Evolutionary conservation across 495 filamentous ascomycete genomes (phyloP), one percentile per base, ranked within the genome.

Genomic region (Aspergillus avenaceus): DNA sequence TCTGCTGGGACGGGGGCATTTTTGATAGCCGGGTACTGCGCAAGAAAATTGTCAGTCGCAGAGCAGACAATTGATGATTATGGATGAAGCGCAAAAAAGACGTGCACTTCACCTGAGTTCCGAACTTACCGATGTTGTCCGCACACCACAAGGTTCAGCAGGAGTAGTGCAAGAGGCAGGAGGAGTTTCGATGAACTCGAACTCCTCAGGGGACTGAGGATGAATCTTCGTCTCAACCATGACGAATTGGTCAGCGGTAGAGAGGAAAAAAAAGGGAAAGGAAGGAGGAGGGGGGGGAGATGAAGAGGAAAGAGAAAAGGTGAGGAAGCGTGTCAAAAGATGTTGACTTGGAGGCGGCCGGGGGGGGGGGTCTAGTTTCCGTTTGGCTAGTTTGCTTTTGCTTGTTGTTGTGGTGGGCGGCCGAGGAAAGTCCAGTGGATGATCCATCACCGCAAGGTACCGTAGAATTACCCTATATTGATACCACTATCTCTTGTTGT

Each of bases 171-270:
- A 73, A 24, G 66, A 66, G 50, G 79, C 82, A 40, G 77, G 65
- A 50, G 84, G 84, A 50, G 83, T 87, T 54, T 81, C 69, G 46
- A 85, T 80, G 66, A 81, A 85, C 66, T 85, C 83, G 65, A 85
- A 83, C 62, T 84, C 80, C 66, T 83, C 81, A 13, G 72, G 77
- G 58, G 72, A 75, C 65, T 80, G 75, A 47, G 76, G 74, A 34
- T 70, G 67, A 44, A 64, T 64, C 48, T 66, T 73, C 59, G 72
- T 65, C 77, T 79, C 80, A 49, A 52, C 65, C 42, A 48, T 49
- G 55, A 53, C 45, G 57, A 62, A 64, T 56, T 56, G 58, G 49
- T 27, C 25, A 34, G 38, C 41, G 28, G 28, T 21, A 32, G 24
- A 41, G 31, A 46, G 22, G 43, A 28, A 14, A 41, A 40, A 31